Percentiles rank a stretch among this genome's conserved stretches.
Evolutionary conservation across 805 yeast genomes (phyloP).

Genomic region (Wickerhamomyces tratensis): DNA sequence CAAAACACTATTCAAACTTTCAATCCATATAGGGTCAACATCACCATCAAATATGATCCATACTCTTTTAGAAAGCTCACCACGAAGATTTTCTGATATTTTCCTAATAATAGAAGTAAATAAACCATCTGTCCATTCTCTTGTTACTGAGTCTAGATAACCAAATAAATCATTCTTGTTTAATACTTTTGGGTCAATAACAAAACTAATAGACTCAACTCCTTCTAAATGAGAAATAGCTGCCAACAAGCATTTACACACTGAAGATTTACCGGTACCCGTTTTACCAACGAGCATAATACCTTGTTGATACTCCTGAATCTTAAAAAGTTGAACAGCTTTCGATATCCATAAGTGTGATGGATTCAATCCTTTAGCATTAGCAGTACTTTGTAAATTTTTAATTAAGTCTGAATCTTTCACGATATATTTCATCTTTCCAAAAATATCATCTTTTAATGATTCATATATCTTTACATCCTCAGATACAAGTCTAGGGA

Average conservation of each 20-base stretch:
- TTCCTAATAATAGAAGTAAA: constrained; percentile 59
- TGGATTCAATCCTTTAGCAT: constrained; percentile 20
- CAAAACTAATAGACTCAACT: constrained; percentile 27
- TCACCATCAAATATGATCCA: constrained; percentile 93
- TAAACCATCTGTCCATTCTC: constrained; percentile 91
- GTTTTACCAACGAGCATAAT: constrained; percentile 71
- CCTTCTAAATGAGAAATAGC: constrained; percentile 29
- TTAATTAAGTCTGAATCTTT: constrained; percentile 19
- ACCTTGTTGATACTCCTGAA: constrained; percentile 63
- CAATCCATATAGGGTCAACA: constrained; percentile 91
- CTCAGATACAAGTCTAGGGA: constrained; percentile 51
- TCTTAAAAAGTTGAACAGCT: constrained; percentile 49
- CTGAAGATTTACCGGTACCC: constrained; percentile 63
- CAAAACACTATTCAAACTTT: constrained; percentile 77
- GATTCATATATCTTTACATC: constrained; percentile 38
- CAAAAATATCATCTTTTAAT: constrained; percentile 18
- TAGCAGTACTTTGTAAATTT: constrained; percentile 20
- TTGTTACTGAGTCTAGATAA: constrained; percentile 55
- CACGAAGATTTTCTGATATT: constrained; percentile 43
- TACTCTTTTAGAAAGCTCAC: constrained; percentile 42
- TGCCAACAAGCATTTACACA: constrained; percentile 38
- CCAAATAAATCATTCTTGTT: constrained; percentile 65
- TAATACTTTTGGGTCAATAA: constrained; percentile 70
- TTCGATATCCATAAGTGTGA: constrained; percentile 41
- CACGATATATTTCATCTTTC: constrained; percentile 11